phyloP scores from a whole-genome alignment of 352 stramenopile genomes.

The Phytophthora idaei region DNA sequence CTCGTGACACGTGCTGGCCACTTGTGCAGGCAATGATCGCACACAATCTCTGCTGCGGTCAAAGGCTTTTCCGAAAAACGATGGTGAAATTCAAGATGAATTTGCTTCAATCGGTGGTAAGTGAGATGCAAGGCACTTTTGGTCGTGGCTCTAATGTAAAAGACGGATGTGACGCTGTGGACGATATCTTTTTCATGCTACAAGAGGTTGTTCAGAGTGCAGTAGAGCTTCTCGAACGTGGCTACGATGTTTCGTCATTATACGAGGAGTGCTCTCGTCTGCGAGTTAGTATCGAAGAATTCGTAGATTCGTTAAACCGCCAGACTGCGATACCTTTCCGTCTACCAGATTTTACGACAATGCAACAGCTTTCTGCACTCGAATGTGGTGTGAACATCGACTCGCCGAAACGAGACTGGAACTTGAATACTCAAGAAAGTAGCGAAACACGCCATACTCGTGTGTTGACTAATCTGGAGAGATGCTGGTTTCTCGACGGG shows the following conservation, averaged over 20 bases:
- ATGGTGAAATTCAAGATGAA: constrained; percentile 41
- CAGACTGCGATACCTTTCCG: constrained; percentile 6
- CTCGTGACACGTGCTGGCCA: constrained; percentile 60
- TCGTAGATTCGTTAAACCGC: constrained; percentile 26
- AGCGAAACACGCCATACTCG: constrained; percentile 14
- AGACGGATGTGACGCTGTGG: constrained; percentile 15
- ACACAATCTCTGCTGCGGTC: constrained; percentile 40
- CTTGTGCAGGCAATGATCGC: constrained; percentile 45
- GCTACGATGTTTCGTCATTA: constrained; percentile 22
- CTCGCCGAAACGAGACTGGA: constrained; percentile 4
- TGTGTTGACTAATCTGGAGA: constrained; percentile 20
- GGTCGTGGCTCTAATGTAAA: constrained; percentile 1
- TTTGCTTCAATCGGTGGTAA: constrained; percentile 17
- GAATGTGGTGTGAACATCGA: constrained; percentile 9
- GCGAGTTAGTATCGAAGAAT: constrained; percentile 22
- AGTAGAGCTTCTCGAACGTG: constrained; percentile 22
- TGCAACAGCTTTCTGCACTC: constrained; percentile 16
- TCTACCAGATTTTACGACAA: constrained; percentile 1
- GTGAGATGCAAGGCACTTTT: constrained; percentile 4
- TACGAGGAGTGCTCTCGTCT: constrained; percentile 13
- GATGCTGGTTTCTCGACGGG: constrained; percentile 20
- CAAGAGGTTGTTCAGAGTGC: constrained; percentile 16
- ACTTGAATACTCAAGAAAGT: constrained; percentile 12
- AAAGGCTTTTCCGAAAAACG: constrained; percentile 43
- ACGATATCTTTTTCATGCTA: constrained; percentile 36